Conservation (phyloP, 176 grass and related monocot genomes). For the Microstegium vimineum region DNA sequence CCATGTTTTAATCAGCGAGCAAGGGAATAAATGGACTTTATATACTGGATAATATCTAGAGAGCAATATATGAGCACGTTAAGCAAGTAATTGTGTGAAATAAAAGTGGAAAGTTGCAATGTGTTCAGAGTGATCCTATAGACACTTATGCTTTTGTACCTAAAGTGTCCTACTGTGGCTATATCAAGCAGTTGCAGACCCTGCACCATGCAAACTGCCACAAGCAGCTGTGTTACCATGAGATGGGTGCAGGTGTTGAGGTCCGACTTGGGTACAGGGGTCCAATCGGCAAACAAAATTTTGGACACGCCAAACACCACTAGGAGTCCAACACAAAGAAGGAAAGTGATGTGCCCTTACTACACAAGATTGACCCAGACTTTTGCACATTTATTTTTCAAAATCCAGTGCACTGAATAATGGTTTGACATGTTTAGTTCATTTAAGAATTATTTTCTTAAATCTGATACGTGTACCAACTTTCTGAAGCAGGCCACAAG, state of each 20-base stretch:
- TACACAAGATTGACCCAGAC: background rate
- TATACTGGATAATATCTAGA: background rate
- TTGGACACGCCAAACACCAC: too few species aligned
- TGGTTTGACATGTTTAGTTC: background rate
- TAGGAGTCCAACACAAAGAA: too few species aligned
- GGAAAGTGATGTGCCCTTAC: too few species aligned
- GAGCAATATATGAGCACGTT: background rate
- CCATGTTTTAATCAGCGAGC: background rate
- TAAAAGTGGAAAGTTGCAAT: background rate
- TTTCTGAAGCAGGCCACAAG: background rate
- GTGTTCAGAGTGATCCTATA: background rate
- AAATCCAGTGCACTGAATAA: background rate
- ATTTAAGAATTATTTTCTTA: background rate
- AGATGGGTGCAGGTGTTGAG: too few species aligned
- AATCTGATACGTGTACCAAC: background rate
- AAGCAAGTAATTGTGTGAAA: background rate
- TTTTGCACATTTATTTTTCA: background rate
- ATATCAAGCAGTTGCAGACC: too few species aligned
- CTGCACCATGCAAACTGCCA: background rate
- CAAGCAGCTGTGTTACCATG: background rate
- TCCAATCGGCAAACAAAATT: too few species aligned
- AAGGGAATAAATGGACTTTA: background rate
- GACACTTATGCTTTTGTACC: constrained; percentile 23
- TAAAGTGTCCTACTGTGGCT: background rate
- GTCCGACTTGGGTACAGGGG: too few species aligned